These are phyloP conservation scores for Arthroderma sp. DNA, from an alignment of 2,329 filamentous ascomycete genomes.

Conservation along the genomic window DNA sequence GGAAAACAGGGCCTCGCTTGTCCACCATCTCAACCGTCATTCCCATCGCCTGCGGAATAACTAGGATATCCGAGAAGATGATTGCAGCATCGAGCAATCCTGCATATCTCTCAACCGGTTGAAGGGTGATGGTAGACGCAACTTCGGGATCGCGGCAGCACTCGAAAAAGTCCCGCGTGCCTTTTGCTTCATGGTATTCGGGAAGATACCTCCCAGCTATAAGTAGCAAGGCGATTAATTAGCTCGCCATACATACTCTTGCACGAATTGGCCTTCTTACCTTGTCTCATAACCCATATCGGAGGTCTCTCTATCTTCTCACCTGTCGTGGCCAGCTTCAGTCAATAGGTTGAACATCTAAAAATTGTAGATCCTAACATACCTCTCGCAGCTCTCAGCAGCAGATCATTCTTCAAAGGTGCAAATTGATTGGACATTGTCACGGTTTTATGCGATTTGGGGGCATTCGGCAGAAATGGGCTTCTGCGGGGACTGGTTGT, in stretches of 20 bases:
- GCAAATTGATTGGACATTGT: constrained; percentile 42
- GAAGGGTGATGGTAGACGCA: constrained; percentile 82
- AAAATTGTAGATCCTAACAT: constrained; percentile 11
- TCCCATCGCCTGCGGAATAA: constrained; percentile 93
- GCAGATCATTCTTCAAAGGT: constrained; percentile 81
- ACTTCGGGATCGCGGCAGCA: constrained; percentile 91
- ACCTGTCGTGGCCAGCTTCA: constrained; percentile 38
- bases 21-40: constrained; percentile 99
- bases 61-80: constrained; percentile 97
- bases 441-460: background rate
- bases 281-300: constrained; percentile 99
- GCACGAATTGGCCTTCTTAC: constrained; percentile 35
- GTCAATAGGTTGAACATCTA: background rate
- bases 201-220: constrained; percentile 89
- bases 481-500: no score
- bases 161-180: constrained; percentile 83
- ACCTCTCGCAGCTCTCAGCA: constrained; percentile 85
- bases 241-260: background rate
- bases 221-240: background rate
- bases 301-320: constrained; percentile 84
- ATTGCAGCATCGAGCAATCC: constrained; percentile 92
- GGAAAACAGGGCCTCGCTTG: constrained; percentile 92
- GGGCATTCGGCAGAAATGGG: no score
- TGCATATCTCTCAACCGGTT: constrained; percentile 82
- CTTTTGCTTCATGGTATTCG: constrained; percentile 95